Evolutionary conservation across 805 yeast species (phyloP), one percentile per base, ranked within the genome.

Genomic region (Suhomyces xylopsoci): DNA sequence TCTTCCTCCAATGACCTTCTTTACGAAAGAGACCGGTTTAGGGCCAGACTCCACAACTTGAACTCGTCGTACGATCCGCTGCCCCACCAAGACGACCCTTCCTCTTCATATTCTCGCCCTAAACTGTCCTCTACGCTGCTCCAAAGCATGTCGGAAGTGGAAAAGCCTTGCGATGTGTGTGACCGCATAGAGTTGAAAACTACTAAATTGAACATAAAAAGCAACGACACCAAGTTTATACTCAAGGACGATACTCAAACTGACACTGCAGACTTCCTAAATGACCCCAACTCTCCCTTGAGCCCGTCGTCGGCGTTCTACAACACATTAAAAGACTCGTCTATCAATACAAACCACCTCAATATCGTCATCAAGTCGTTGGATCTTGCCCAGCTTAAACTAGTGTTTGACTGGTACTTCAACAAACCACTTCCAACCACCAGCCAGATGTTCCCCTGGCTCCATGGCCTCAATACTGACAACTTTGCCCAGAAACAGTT

Each of bases 371-470:
- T 68, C 10, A 64, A 59, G 41, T 20, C 45, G 10, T 28, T 67
- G 5, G 15, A 57, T 14, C 30, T 50, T 7, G 41, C 43, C 8
- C 48, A 62, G 49, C 47, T 54, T 50, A 22, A 48, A 7, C 22
- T 48, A 34, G 64, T 73, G 0, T 73, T 74, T 52, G 49, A 54
- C 17, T 71, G 75, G 72, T 75, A 75, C 57, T 75, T 75, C 57
- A 66, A 69, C 57, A 59, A 60, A 17, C 68, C 70, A 0, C 62
- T 75, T 3, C 96, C 97, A 0, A 81, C 80, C 3, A 85, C 92
- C 17, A 79, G 76, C 22, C 62, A 63, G 9, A 81, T 92, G 78
- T 92, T 91, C 61, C 97, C 97, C 0, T 91, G 97, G 97, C 74
- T 90, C 24, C 97, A 92, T 65, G 94, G 96, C 0, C 73, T 88